Conservation (phyloP, 169 alveolate species). For the Plasmodium coatneyi region DNA sequence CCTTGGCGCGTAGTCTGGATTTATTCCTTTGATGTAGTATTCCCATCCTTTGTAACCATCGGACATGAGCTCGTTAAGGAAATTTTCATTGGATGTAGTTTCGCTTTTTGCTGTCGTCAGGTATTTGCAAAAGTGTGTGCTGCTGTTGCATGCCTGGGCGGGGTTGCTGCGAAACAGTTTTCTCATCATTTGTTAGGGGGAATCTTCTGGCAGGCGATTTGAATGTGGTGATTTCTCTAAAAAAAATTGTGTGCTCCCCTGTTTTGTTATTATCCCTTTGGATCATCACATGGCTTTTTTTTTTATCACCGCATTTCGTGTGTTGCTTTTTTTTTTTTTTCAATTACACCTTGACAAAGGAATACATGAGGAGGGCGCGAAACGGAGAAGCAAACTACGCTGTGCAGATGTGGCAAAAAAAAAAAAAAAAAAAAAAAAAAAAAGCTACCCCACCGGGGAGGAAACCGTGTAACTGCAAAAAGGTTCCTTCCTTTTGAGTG, state of each 20-base stretch:
- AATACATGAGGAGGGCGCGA: not conserved
- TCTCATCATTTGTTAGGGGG: conserved; percentile 11
- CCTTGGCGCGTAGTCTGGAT: conserved; percentile 88
- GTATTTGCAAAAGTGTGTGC: not conserved
- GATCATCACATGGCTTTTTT: not conserved
- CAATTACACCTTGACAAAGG: not conserved
- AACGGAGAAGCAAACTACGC: not conserved
- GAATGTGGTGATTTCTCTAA: not conserved
- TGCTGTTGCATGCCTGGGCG: not conserved
- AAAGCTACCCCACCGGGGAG: not conserved
- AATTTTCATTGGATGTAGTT: conserved; percentile 5
- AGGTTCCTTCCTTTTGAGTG: not conserved
- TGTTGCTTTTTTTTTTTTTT: not conserved
- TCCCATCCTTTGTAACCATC: conserved; percentile 84
- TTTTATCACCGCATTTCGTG: not conserved
- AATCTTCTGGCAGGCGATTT: not conserved
- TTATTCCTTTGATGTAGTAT: conserved; percentile 85
- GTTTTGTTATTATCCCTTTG: not conserved
- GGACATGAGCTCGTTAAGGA: conserved; percentile 61
- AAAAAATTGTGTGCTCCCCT: not conserved
- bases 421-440: not conserved
- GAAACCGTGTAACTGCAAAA: not conserved
- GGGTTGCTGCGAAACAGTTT: conserved; percentile 3
- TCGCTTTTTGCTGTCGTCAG: conserved; percentile 16
- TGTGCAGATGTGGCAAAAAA: not conserved